These are phyloP conservation scores for Spirogloea muscicola DNA, from an alignment of 139 green algal genomes.

Conservation along the genomic window DNA sequence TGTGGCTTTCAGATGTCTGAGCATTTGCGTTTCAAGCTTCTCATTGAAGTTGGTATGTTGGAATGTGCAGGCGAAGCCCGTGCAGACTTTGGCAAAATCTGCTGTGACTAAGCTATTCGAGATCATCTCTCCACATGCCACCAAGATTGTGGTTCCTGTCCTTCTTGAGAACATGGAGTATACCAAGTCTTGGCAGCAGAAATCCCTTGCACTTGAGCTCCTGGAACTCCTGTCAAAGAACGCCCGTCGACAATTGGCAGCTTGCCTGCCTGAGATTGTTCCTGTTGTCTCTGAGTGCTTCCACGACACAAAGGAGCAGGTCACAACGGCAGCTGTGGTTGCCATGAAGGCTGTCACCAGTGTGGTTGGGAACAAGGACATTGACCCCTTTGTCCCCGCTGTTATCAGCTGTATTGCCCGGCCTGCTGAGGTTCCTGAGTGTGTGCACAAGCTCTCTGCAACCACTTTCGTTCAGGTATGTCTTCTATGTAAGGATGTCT, in stretches of 20 bases:
- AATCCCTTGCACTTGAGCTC: constrained; percentile 9
- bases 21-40: no score
- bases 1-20: no score
- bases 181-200: constrained; percentile 24
- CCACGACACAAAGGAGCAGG: constrained; percentile 25
- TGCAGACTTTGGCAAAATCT: no score
- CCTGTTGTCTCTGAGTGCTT: constrained; percentile 27
- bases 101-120: constrained; percentile 17
- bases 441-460: constrained; percentile 82
- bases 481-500: no score
- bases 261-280: constrained; percentile 28
- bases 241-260: constrained; percentile 9
- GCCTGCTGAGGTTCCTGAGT: constrained; percentile 70
- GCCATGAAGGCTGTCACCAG: constrained; percentile 53
- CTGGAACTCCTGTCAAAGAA: constrained; percentile 14
- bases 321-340: constrained; percentile 46
- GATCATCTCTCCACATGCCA: constrained; percentile 23
- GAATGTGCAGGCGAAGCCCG: no score
- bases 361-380: constrained; percentile 79
- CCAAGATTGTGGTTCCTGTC: constrained; percentile 21
- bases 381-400: constrained; percentile 78
- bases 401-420: constrained; percentile 74
- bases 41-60: no score
- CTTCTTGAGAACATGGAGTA: constrained; percentile 18
- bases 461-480: constrained; percentile 81